Percentiles rank a stretch among this genome's conserved stretches.
Conservation (phyloP, 2,329 filamentous ascomycete species). For the Seiridium cupressi region DNA sequence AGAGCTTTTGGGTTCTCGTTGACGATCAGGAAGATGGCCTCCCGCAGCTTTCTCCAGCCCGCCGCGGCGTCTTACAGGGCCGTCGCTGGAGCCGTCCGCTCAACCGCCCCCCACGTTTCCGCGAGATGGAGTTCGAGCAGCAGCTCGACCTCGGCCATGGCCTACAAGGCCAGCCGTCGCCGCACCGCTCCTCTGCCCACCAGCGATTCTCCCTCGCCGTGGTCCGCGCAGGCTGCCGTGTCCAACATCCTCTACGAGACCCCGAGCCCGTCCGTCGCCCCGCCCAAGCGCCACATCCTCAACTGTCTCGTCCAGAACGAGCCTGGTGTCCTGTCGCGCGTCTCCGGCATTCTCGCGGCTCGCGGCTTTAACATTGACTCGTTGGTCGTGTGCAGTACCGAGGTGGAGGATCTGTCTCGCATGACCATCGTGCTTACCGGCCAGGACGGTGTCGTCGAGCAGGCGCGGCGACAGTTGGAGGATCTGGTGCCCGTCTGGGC, state of each 20-base stretch:
- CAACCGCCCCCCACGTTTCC: slow-evolving; percentile 14
- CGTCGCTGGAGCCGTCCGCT: slow-evolving; percentile 14
- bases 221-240: slow-evolving; percentile 91
- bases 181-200: slow-evolving; percentile 84
- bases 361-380: slow-evolving; percentile 99
- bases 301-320: slow-evolving; percentile 99
- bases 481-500: slow-evolving; percentile 98
- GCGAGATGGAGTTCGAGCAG: slow-evolving; percentile 42
- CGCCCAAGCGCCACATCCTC: slow-evolving; percentile 91
- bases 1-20: slow-evolving; percentile 21
- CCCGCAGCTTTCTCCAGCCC: slow-evolving; percentile 23
- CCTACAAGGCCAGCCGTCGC: slow-evolving; percentile 95
- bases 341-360: slow-evolving; percentile 93
- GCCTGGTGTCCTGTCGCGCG: slow-evolving; percentile 92
- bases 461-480: slow-evolving; percentile 91
- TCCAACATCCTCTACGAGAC: slow-evolving; percentile 99
- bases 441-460: slow-evolving; percentile 95
- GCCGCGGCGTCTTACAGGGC: slow-evolving; percentile 19
- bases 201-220: slow-evolving; percentile 70
- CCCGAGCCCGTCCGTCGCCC: slow-evolving; percentile 75
- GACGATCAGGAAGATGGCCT: slow-evolving; percentile 27
- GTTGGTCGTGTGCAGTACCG: slow-evolving; percentile 94
- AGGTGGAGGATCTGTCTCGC: slow-evolving; percentile 92
- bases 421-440: slow-evolving; percentile 99
- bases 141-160: slow-evolving; percentile 87